These are phyloP conservation scores for Solanum paucissectum DNA, from an alignment of 257 asterid species.

Conservation along the genomic window DNA sequence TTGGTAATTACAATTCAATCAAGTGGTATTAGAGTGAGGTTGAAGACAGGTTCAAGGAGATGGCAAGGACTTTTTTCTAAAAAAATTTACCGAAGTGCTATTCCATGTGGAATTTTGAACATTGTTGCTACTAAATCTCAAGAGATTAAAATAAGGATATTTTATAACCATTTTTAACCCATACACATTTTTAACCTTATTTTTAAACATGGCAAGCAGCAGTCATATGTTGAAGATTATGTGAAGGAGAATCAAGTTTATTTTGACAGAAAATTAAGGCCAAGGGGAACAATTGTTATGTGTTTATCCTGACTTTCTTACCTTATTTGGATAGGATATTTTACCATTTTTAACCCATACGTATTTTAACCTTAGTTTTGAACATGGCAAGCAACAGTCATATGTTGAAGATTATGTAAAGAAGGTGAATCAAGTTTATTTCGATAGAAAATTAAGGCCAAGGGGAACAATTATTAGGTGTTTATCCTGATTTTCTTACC, in stretches of 20 bases:
- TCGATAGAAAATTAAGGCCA: neutral
- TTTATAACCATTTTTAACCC: neutral
- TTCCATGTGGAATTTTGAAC: neutral
- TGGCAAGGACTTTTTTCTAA: neutral
- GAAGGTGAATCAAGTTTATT: neutral
- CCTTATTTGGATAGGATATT: neutral
- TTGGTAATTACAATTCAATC: neutral
- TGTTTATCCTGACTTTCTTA: neutral
- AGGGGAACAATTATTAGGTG: neutral
- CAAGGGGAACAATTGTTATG: neutral
- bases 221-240: neutral
- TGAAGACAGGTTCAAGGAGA: neutral
- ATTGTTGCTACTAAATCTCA: neutral
- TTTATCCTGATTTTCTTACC: neutral
- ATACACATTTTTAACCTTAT: neutral
- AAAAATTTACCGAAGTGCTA: neutral
- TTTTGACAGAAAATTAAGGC: neutral
- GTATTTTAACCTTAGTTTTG: neutral
- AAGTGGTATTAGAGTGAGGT: neutral
- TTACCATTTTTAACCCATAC: neutral
- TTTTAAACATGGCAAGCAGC: neutral
- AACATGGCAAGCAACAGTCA: neutral
- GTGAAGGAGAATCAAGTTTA: neutral
- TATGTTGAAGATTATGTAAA: neutral
- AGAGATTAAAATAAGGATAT: neutral